A percentile compares a stretch with the other conserved stretches of the same genome.
These are phyloP conservation scores for Paracoccidioides brasiliensis DNA, from an alignment of 2,329 filamentous ascomycete genomes.

Conservation along the genomic window DNA sequence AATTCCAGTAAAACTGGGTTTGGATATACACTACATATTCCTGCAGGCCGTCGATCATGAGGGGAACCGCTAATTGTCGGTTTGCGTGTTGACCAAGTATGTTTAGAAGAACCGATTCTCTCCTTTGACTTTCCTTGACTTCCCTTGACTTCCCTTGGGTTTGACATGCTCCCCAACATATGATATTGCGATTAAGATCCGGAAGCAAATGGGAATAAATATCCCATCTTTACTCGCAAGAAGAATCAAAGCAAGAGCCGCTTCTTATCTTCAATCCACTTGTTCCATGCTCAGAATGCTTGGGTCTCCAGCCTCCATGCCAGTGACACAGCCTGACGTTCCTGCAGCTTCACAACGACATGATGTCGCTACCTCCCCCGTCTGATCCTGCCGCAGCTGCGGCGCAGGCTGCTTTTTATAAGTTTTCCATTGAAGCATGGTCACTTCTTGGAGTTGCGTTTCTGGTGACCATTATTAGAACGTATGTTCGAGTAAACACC, in stretches of 20 bases:
- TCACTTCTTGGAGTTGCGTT: slow-evolving; percentile 5
- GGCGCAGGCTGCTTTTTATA: neutral
- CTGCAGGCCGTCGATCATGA: too few relatives aligned
- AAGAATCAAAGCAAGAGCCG: neutral
- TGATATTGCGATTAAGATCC: too few relatives aligned
- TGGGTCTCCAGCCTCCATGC: neutral
- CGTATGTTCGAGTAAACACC: slow-evolving; percentile 33
- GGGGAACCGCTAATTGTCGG: too few relatives aligned
- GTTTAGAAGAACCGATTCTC: too few relatives aligned
- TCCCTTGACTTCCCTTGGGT: too few relatives aligned
- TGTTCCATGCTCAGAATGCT: neutral
- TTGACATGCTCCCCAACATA: too few relatives aligned
- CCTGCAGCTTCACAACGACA: neutral
- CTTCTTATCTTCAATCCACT: neutral
- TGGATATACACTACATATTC: too few relatives aligned
- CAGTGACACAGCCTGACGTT: neutral
- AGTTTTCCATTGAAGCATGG: slow-evolving; percentile 1
- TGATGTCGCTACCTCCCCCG: neutral
- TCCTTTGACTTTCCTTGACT: too few relatives aligned
- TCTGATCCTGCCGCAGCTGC: neutral
- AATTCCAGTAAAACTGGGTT: too few relatives aligned
- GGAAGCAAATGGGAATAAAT: neutral
- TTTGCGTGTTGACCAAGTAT: too few relatives aligned
- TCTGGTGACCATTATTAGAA: slow-evolving; percentile 23
- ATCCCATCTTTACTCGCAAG: neutral